These are phyloP conservation scores for Diaporthe batatas DNA, from an alignment of 2,329 filamentous ascomycete genomes.

Conservation along the genomic window DNA sequence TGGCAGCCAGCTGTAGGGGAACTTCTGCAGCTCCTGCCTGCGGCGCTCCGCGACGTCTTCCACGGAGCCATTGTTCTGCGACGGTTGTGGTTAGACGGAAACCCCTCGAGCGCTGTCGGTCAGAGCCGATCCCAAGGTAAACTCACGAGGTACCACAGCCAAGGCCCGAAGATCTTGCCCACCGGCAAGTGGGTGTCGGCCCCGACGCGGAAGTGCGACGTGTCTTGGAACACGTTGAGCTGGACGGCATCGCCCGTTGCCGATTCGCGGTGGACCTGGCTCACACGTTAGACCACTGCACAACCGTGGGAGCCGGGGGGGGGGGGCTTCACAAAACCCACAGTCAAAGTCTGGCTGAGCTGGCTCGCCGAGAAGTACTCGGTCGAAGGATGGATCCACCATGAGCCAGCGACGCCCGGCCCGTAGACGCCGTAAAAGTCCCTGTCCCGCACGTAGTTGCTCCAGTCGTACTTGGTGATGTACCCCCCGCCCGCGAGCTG, in stretches of 20 bases:
- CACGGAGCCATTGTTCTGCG: slow-evolving; percentile 60
- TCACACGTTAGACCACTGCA: background rate
- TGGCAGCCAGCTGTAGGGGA: slow-evolving; percentile 64
- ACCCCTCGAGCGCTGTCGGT: background rate
- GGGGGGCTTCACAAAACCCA: background rate
- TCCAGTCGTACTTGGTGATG: slow-evolving; percentile 65
- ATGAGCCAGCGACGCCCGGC: slow-evolving; percentile 58
- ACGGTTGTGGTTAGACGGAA: slow-evolving; percentile 4
- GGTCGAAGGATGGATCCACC: slow-evolving; percentile 64
- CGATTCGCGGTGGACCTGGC: slow-evolving; percentile 61
- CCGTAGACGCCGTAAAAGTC: slow-evolving; percentile 66
- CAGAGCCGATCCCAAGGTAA: too few species aligned
- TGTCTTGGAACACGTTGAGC: slow-evolving; percentile 68
- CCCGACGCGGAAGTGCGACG: slow-evolving; percentile 56
- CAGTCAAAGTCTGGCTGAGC: slow-evolving; percentile 64
- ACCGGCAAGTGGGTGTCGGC: slow-evolving; percentile 53
- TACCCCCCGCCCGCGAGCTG: slow-evolving; percentile 60
- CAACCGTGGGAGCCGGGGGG: too few species aligned
- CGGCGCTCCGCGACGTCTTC: slow-evolving; percentile 56
- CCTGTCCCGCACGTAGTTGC: slow-evolving; percentile 51
- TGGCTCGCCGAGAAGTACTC: slow-evolving; percentile 67
- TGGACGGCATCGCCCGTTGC: slow-evolving; percentile 64
- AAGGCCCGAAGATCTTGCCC: slow-evolving; percentile 60
- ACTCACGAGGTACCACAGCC: slow-evolving; percentile 56
- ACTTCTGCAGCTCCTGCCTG: slow-evolving; percentile 56